Evolutionary conservation across 2,329 filamentous ascomycete genomes (phyloP), one percentile per base, ranked within the genome.

Genomic region (Verticillium isaacii): DNA sequence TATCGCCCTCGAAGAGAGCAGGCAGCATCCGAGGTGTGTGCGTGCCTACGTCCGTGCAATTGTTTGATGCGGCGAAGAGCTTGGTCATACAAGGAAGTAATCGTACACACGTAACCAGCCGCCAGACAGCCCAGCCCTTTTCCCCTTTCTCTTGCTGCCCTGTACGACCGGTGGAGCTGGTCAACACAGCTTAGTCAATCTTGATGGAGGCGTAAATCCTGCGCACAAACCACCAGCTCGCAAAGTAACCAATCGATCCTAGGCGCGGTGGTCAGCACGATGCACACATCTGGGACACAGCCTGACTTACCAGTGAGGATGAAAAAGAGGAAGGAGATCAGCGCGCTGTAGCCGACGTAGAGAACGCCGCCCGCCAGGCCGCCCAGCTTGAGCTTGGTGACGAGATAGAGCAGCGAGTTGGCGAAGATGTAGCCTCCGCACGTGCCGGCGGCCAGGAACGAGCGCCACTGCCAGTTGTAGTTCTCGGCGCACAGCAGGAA

Each of bases 181-280:
- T 14, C 34, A 36, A 36, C 34, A 5, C 34, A 36, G 3, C 63
- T 75, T 79, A 99, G 74, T 99, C 95, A 66, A 99, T 93, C 82
- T 99, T 99, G 80, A 99, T 96, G n/a, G 93, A 97, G 29, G 87
- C 82, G 75, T 99, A 99, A 64, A 99, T 99, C 75, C 91, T 94
- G 68, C 91, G 87, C 60, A 96, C 90, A 73, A 99, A 99, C 73
- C 90, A 85, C 92, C 93, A 98, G 74, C 92, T 96, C 9, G 95
- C 88, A 69, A 97, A 92, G 80, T 95, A 97, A 61, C 95, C 95
- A 73, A 99, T 98, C 0, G 94, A 91, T 36, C 94, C 95, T 97
- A 29, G 29, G 29, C 29, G 66, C 60, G 32, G 19, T 61, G 66
- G 65, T 71, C 66, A 70, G 64, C 45, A 60, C 5, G 11, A 9